phyloP scores from a whole-genome alignment of 192 early-diverging fungal species.

The Hyaloraphidium curvatum region DNA sequence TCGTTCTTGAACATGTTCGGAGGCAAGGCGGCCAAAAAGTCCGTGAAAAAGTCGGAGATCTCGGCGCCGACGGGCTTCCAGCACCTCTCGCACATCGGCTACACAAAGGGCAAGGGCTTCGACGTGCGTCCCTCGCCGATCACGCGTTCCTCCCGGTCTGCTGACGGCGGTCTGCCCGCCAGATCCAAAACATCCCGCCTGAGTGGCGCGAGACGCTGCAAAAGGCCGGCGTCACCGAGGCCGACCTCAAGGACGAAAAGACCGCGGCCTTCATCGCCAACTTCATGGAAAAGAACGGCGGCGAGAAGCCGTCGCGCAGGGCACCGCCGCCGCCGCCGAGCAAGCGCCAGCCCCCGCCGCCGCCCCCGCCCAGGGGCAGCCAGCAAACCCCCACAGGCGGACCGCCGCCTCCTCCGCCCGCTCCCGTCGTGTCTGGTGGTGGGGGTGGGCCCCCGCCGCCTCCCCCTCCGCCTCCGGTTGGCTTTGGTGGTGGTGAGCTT shows the following conservation, averaged over 20 bases:
- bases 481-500: too few species aligned
- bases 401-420: neutral
- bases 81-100: neutral
- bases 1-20: neutral
- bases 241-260: neutral
- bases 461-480: neutral
- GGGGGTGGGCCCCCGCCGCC: neutral
- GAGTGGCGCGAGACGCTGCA: neutral
- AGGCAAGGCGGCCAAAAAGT: neutral
- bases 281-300: neutral
- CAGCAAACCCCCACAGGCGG: neutral
- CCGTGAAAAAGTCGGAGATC: neutral
- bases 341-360: neutral
- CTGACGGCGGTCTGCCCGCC: too few species aligned
- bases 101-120: neutral
- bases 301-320: neutral
- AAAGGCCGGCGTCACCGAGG: slow-evolving; percentile 2
- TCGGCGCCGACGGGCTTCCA: neutral
- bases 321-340: neutral
- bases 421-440: neutral
- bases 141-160: too few species aligned
- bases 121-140: neutral
- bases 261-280: neutral
- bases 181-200: slow-evolving; percentile 2
- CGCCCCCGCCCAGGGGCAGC: neutral